A percentile compares a stretch with the other conserved stretches of the same genome.
Conservation (phyloP, 2,329 filamentous ascomycete species). For the Juglanconis juglandina region DNA sequence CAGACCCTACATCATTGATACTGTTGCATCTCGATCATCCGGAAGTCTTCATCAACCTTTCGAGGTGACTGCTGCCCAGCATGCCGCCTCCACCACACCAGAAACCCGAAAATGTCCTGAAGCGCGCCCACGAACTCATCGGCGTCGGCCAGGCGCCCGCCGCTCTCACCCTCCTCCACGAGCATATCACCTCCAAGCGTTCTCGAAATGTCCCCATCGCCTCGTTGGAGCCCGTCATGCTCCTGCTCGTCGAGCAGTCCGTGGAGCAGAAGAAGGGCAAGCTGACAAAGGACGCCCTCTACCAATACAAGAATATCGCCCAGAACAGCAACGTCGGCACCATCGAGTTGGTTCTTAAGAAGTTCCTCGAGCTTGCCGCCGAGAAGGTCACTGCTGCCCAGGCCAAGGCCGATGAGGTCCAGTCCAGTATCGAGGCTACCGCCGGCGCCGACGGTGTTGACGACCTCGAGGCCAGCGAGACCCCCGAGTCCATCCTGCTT, state of each 20-base stretch:
- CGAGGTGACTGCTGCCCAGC: slow-evolving; percentile 18
- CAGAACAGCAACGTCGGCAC: slow-evolving; percentile 98
- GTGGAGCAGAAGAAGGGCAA: slow-evolving; percentile 98
- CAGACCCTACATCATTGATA: not conserved
- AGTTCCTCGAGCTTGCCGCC: slow-evolving; percentile 95
- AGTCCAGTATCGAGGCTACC: slow-evolving; percentile 77
- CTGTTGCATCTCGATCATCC: not conserved
- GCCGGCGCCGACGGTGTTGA: slow-evolving; percentile 74
- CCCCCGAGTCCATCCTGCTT: slow-evolving; percentile 94
- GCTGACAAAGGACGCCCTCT: slow-evolving; percentile 95
- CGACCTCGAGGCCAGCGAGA: slow-evolving; percentile 94
- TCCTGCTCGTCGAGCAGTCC: slow-evolving; percentile 92
- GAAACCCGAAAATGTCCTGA: slow-evolving; percentile 98
- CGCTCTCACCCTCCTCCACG: slow-evolving; percentile 90
- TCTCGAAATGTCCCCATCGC: slow-evolving; percentile 96
- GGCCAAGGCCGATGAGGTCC: slow-evolving; percentile 91
- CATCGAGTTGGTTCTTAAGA: slow-evolving; percentile 95
- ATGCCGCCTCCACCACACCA: slow-evolving; percentile 91
- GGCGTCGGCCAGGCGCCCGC: slow-evolving; percentile 91
- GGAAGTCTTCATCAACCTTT: not conserved
- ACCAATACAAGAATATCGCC: slow-evolving; percentile 99
- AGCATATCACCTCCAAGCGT: slow-evolving; percentile 98
- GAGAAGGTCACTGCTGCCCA: slow-evolving; percentile 95
- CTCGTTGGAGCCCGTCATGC: slow-evolving; percentile 96
- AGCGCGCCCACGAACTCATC: slow-evolving; percentile 97